Conservation (phyloP, 768 basidiomycete species). For the Tulasnella sp. region DNA sequence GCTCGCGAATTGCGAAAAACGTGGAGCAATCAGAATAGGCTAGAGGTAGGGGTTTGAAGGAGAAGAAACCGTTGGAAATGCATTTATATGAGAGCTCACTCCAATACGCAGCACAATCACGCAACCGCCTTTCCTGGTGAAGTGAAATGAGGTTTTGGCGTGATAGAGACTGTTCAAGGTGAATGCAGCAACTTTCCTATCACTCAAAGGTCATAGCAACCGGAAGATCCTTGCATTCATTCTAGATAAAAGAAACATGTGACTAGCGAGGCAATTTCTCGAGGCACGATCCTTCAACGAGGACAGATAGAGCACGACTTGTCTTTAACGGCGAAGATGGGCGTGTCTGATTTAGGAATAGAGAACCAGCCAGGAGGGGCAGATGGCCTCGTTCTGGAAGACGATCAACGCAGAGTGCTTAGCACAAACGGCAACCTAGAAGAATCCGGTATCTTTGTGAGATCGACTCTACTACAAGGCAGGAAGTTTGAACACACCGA, state of each 20-base stretch:
- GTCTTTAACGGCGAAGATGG: background rate
- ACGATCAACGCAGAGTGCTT: conserved; percentile 72
- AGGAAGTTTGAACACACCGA: background rate
- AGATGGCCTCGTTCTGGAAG: conserved; percentile 65
- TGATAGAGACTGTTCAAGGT: too few relatives aligned
- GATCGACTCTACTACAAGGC: too few relatives aligned
- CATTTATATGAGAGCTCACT: too few relatives aligned
- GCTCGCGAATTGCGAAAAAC: too few relatives aligned
- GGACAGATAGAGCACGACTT: background rate
- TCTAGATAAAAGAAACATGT: background rate
- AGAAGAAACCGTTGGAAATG: too few relatives aligned
- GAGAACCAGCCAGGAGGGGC: conserved; percentile 66
- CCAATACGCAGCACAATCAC: too few relatives aligned
- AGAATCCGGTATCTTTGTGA: background rate
- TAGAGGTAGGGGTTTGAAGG: too few relatives aligned
- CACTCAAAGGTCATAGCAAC: too few relatives aligned
- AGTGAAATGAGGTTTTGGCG: too few relatives aligned
- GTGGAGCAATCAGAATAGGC: too few relatives aligned
- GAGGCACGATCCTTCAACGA: background rate
- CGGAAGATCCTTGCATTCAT: background rate
- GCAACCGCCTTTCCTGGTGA: too few relatives aligned
- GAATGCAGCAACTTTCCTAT: too few relatives aligned
- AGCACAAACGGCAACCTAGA: conserved; percentile 42
- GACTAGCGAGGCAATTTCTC: background rate
- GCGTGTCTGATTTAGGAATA: conserved; percentile 40